Conservation (phyloP, 2,329 filamentous ascomycete species). For the Pseudogymnoascus sp. region DNA sequence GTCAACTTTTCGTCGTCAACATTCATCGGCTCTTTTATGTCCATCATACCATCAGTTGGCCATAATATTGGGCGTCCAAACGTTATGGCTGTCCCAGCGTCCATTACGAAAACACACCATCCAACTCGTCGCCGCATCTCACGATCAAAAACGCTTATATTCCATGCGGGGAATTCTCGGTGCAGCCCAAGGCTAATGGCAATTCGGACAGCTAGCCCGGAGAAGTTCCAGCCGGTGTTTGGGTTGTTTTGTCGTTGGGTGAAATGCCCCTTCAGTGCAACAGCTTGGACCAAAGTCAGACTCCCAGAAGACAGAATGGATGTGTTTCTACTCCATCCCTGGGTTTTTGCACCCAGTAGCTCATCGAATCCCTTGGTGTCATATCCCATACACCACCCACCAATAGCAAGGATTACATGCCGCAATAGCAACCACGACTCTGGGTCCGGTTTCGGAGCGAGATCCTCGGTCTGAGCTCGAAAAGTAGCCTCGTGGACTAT, state of each 20-base stretch:
- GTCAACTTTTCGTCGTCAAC: slow-evolving; percentile 23
- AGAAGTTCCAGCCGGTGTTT: slow-evolving; percentile 41
- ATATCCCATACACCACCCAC: slow-evolving; percentile 28
- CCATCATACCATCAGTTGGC: slow-evolving; percentile 25
- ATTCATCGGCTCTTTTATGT: slow-evolving; percentile 28
- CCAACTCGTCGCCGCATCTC: slow-evolving; percentile 33
- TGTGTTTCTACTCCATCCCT: slow-evolving; percentile 24
- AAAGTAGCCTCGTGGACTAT: slow-evolving; percentile 40
- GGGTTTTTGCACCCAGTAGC: slow-evolving; percentile 25
- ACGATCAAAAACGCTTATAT: slow-evolving; percentile 27
- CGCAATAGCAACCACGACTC: slow-evolving; percentile 29
- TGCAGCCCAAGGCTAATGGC: slow-evolving; percentile 40
- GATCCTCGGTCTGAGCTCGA: slow-evolving; percentile 30
- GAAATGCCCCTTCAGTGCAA: slow-evolving; percentile 32
- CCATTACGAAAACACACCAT: slow-evolving; percentile 36
- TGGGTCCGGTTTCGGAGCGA: slow-evolving; percentile 24
- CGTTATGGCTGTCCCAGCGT: slow-evolving; percentile 38
- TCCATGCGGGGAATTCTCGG: slow-evolving; percentile 32
- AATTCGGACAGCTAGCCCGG: slow-evolving; percentile 40
- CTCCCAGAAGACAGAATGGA: slow-evolving; percentile 29
- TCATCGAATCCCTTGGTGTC: slow-evolving; percentile 23
- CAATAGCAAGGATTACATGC: slow-evolving; percentile 30
- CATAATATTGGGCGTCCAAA: slow-evolving; percentile 31
- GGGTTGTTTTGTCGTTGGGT: slow-evolving; percentile 40
- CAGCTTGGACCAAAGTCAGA: slow-evolving; percentile 26